Evolutionary conservation across 2,329 filamentous ascomycete genomes (phyloP).

Genomic region (Domatiomyces catenatus): DNA sequence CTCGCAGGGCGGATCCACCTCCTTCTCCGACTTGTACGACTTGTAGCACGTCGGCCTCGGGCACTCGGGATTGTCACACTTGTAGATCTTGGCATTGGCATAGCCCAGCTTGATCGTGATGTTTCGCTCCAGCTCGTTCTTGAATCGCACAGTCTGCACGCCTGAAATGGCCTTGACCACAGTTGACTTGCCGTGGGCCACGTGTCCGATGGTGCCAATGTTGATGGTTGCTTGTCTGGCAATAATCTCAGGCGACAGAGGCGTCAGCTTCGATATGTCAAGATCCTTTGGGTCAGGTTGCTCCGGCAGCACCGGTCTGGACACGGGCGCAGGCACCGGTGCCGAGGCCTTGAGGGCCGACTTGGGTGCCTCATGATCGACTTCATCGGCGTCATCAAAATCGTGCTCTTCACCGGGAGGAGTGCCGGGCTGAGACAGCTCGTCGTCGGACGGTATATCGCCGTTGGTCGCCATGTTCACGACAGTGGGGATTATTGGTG

Average conservation of each 20-base stretch:
- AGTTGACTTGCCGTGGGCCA: conserved; percentile 97
- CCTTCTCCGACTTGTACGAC: conserved; percentile 98
- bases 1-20: conserved; percentile 91
- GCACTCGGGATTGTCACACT: conserved; percentile 85
- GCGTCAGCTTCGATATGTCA: conserved; percentile 64
- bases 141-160: conserved; percentile 97
- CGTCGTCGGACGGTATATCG: conserved; percentile 29
- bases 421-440: conserved; percentile 39
- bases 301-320: conserved; percentile 57
- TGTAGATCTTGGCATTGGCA: conserved; percentile 98
- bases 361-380: conserved; percentile 52
- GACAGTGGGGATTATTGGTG: not conserved
- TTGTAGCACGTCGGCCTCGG: conserved; percentile 89
- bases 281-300: conserved; percentile 87
- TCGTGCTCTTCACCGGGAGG: conserved; percentile 32
- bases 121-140: conserved; percentile 98
- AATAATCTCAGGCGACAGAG: conserved; percentile 91
- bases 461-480: conserved; percentile 20
- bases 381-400: conserved; percentile 44
- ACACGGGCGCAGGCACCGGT: conserved; percentile 38
- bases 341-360: conserved; percentile 64
- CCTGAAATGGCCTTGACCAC: conserved; percentile 98
- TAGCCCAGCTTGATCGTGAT: conserved; percentile 99
- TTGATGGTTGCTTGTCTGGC: conserved; percentile 97
- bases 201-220: conserved; percentile 95